Evolutionary conservation across 2,329 filamentous ascomycete species (phyloP).

Genomic region (Aureobasidium sp.): DNA sequence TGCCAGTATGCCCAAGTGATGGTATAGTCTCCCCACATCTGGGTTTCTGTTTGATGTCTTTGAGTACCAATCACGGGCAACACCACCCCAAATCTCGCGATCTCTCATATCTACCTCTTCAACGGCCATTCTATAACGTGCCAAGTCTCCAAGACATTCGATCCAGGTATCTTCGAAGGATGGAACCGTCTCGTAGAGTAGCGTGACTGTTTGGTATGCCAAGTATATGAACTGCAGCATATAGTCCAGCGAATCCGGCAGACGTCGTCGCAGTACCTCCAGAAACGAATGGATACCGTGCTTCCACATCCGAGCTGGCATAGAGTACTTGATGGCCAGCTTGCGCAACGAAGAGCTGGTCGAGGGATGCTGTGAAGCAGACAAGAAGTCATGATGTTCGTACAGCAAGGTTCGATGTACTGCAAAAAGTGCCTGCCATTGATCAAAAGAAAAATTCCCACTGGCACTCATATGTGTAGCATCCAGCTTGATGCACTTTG

Average conservation of each 20-base stretch:
- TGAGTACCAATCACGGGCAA: constrained; percentile 76
- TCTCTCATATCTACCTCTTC: constrained; percentile 68
- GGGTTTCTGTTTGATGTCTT: constrained; percentile 72
- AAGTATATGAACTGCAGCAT: constrained; percentile 89
- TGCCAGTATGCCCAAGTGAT: constrained; percentile 76
- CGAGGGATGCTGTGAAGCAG: constrained; percentile 78
- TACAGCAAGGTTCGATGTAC: constrained; percentile 59
- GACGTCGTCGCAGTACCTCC: constrained; percentile 52
- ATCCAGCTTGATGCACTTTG: constrained; percentile 78
- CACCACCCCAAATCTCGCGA: constrained; percentile 71
- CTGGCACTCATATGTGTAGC: constrained; percentile 49
- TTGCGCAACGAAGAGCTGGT: constrained; percentile 59
- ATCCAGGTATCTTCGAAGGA: constrained; percentile 86
- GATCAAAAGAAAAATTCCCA: constrained; percentile 48
- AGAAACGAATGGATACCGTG: constrained; percentile 62
- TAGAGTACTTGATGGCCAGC: constrained; percentile 72
- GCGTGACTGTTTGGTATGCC: constrained; percentile 81
- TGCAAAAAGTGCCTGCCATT: constrained; percentile 78
- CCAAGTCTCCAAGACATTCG: constrained; percentile 81
- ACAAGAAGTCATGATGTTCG: constrained; percentile 51
- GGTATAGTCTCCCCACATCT: constrained; percentile 69
- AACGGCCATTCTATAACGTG: constrained; percentile 82
- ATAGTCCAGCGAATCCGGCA: constrained; percentile 72
- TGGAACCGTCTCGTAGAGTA: constrained; percentile 78
- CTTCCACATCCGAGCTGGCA: constrained; percentile 91